Conservation (phyloP, 495 filamentous ascomycete genomes). For the Geoglossum glabrum region DNA sequence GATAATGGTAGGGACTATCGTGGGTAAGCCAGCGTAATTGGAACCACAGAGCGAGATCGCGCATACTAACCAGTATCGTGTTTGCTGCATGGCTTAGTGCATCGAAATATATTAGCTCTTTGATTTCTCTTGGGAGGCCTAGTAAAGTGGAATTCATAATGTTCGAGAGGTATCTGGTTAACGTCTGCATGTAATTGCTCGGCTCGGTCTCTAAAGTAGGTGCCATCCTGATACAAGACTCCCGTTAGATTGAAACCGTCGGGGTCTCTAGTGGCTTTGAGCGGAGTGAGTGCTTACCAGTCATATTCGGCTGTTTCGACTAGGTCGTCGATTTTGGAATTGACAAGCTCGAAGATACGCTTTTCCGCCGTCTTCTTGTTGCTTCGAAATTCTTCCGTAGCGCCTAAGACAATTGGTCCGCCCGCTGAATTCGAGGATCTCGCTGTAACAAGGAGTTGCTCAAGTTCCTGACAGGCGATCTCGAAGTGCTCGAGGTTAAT, state of each 20-base stretch:
- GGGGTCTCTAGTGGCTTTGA: neutral
- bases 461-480: slow-evolving; percentile 69
- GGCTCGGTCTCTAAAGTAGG: slow-evolving; percentile 42
- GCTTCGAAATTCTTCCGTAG: slow-evolving; percentile 65
- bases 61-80: slow-evolving; percentile 49
- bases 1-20: slow-evolving; percentile 63
- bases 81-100: slow-evolving; percentile 77
- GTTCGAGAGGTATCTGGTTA: slow-evolving; percentile 82
- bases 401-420: slow-evolving; percentile 50
- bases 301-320: slow-evolving; percentile 94
- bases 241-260: neutral
- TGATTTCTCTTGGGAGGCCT: slow-evolving; percentile 81
- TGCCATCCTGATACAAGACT: slow-evolving; percentile 31
- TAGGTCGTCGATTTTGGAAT: slow-evolving; percentile 95
- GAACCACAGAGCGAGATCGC: neutral
- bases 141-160: slow-evolving; percentile 91
- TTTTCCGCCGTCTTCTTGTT: slow-evolving; percentile 95
- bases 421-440: slow-evolving; percentile 59
- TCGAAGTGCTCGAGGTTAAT: slow-evolving; percentile 97
- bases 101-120: slow-evolving; percentile 94
- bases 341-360: slow-evolving; percentile 94
- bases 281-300: slow-evolving; percentile 31
- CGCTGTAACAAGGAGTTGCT: slow-evolving; percentile 60
- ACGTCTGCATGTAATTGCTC: slow-evolving; percentile 80
- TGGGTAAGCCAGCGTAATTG: slow-evolving; percentile 1